Base-by-base conservation (phyloP, 2,329 filamentous ascomycete genomes). In the Cadophora luteo-olivacea region DNA sequence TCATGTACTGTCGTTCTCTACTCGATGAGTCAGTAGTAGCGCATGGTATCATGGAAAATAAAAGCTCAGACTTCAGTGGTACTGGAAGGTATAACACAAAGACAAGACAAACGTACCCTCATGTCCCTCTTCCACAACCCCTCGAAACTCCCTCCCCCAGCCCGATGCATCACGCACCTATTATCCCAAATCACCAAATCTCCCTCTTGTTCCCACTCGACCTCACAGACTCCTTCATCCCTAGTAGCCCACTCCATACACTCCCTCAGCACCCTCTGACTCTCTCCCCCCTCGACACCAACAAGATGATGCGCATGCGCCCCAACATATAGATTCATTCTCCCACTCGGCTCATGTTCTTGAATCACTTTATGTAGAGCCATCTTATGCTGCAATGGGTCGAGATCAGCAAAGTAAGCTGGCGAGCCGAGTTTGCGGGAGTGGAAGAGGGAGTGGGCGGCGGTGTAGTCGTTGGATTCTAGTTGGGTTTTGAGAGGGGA, bases 131-230 rank as follows among this genome's bases (percentile, higher is more conserved):
- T 78, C 73, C 81, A 84, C 72, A 80, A 83, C 0, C 83, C 82
- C 69, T 81, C 81, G 68, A 85, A 87, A 0, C 75, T 75, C 0
- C 86, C 86, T 0, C 79, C 78, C 1, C 80, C 82, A 0, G 85
- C 84, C 6, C 85, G 77, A 76, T 89, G 86, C 80, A 89, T 81
- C 19, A 85, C 83, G 61, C 81, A 82, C 0, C 84, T 84, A 74
- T 89, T 89, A 72, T 89, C 87, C 87, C 87, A 89, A 22, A 86
- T 80, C 19, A 89, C 75, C 66, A 89, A 58, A 73, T 89, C 87
- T 0, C 84, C 82, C 0, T 77, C 73, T 8, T 82, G 74, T 33
- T 82, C 70, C 86, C 86, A 89, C 51, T 79, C 75, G 3, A 87
- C 79, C 6, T 78, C 80, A 8, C 83, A 68, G 0, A 81, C 75